Evolutionary conservation across 805 yeast species (phyloP).

Genomic region (Brettanomyces sp.): DNA sequence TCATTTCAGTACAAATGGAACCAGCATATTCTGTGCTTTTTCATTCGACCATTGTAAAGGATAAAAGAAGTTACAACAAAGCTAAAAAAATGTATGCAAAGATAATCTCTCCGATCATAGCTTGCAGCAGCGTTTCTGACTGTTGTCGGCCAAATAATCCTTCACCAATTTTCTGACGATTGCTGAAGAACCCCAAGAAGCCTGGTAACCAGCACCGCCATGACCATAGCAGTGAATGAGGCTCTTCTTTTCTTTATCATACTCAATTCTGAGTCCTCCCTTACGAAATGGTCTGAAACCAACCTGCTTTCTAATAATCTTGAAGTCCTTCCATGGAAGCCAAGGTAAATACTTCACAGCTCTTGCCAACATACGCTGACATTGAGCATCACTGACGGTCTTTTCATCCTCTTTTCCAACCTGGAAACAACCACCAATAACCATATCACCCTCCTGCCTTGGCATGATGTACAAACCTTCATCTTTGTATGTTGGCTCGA

Average conservation of each 20-base stretch:
- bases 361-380: constrained; percentile 36
- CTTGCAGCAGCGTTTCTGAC: neutral
- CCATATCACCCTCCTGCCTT: constrained; percentile 64
- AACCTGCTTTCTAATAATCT: constrained; percentile 41
- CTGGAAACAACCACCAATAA: constrained; percentile 47
- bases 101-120: neutral
- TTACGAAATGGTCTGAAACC: constrained; percentile 62
- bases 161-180: constrained; percentile 25
- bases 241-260: constrained; percentile 40
- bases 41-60: too few relatives aligned
- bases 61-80: neutral
- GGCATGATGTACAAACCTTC: constrained; percentile 57
- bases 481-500: constrained; percentile 21
- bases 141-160: neutral
- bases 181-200: constrained; percentile 57
- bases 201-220: constrained; percentile 34
- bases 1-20: too few relatives aligned
- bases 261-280: constrained; percentile 49
- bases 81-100: neutral
- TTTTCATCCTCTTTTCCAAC: constrained; percentile 11
- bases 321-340: constrained; percentile 29
- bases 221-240: constrained; percentile 42
- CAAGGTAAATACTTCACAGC: constrained; percentile 35
- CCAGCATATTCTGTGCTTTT: too few relatives aligned
- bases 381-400: constrained; percentile 32